phyloP scores from a whole-genome alignment of 1,284 basidiomycete genomes.

The Trametes sp. region DNA sequence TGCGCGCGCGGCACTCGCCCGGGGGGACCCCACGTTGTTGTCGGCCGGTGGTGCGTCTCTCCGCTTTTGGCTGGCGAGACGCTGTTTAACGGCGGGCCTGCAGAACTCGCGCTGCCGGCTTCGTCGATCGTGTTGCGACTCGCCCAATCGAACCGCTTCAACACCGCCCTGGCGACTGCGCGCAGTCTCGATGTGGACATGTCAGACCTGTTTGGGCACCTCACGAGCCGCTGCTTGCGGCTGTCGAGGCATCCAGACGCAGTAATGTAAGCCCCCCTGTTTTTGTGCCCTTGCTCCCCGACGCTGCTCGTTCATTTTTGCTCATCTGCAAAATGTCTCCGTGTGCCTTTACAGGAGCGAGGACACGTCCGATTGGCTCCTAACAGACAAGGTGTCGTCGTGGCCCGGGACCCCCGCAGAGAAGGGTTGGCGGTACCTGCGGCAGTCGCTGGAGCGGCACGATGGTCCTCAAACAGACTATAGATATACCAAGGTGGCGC shows the following conservation, averaged over 20 bases:
- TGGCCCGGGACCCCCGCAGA: conserved; percentile 86
- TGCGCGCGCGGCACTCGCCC: conserved; percentile 81
- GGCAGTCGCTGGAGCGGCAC: conserved; percentile 79
- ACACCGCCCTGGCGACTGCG: conserved; percentile 82
- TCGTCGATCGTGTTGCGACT: conserved; percentile 82
- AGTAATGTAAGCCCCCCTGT: conserved; percentile 53
- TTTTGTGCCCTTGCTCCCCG: background rate
- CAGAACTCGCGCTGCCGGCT: conserved; percentile 73
- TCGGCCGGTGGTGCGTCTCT: conserved; percentile 52
- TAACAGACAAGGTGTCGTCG: conserved; percentile 80
- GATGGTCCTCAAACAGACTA: conserved; percentile 79
- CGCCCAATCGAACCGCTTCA: conserved; percentile 83
- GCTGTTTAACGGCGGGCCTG: conserved; percentile 17
- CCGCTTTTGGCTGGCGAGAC: conserved; percentile 24
- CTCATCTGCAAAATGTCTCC: conserved; percentile 4
- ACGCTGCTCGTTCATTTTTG: too few species aligned
- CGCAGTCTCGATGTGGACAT: conserved; percentile 85
- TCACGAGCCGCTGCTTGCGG: conserved; percentile 84
- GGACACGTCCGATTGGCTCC: conserved; percentile 80
- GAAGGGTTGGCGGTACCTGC: conserved; percentile 89
- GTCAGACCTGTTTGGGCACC: conserved; percentile 82
- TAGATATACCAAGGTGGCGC: conserved; percentile 76
- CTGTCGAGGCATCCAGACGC: conserved; percentile 66
- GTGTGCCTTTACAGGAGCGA: conserved; percentile 55
- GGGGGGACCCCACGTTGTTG: conserved; percentile 59